Evolutionary conservation across 1,139 yeast genomes (phyloP).

Genomic region (Hanseniaspora uvarum): DNA sequence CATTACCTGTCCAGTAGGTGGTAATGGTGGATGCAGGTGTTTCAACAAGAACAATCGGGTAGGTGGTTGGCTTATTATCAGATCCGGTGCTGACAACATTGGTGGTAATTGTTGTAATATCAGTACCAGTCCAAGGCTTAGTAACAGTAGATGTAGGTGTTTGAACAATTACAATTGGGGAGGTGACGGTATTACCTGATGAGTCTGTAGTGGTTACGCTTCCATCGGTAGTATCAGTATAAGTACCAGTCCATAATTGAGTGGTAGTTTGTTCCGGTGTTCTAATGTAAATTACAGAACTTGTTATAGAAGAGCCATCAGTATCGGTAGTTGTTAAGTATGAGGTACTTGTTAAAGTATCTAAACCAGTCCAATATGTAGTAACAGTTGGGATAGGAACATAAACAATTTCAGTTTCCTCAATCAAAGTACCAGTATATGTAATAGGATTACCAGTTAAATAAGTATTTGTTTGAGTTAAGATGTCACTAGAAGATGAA

Average conservation of each 20-base stretch:
- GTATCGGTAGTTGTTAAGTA: conserved; percentile 12
- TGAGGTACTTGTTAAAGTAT: background rate
- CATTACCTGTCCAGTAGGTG: background rate
- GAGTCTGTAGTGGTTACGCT: background rate
- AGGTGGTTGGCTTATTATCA: background rate
- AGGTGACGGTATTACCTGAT: no score
- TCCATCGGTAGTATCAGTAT: background rate
- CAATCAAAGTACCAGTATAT: background rate
- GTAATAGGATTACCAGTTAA: conserved; percentile 7
- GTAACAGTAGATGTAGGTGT: background rate
- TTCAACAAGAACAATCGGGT: no score
- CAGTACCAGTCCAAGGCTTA: background rate
- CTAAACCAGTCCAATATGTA: conserved; percentile 14
- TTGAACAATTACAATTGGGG: conserved; percentile 15
- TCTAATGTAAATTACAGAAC: conserved; percentile 14
- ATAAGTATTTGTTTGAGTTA: conserved; percentile 5
- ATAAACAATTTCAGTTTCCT: background rate
- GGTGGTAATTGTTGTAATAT: background rate
- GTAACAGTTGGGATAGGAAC: background rate
- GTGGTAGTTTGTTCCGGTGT: conserved; percentile 9
- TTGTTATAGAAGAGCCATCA: background rate
- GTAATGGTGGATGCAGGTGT: conserved; percentile 17
- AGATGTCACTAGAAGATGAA: no score
- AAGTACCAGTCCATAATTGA: no score
- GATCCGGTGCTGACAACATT: no score